A percentile compares a stretch with the other conserved stretches of the same genome.
These are phyloP conservation scores for Saxophila tyrrhenica DNA, from an alignment of 495 filamentous ascomycete species.

Conservation along the genomic window DNA sequence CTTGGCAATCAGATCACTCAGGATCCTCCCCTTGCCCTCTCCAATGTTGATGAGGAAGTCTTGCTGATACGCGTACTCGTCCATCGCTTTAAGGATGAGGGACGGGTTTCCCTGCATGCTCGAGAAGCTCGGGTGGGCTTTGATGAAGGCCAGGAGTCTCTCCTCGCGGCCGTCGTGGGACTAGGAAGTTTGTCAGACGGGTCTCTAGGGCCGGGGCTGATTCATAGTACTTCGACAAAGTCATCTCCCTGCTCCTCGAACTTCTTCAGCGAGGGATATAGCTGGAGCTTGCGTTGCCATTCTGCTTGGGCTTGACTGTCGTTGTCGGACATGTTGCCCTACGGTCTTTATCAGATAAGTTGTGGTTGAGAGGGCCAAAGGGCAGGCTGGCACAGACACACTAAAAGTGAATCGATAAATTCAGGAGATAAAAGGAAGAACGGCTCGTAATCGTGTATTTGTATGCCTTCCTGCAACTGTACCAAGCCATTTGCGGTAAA, in stretches of 20 bases:
- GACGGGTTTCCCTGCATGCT: constrained; percentile 2
- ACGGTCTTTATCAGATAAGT: no score
- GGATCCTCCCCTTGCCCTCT: background rate
- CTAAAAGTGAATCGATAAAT: no score
- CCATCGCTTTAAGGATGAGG: constrained; percentile 1
- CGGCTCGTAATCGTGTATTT: no score
- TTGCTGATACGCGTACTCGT: constrained; percentile 4
- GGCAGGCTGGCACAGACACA: no score
- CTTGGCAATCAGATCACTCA: background rate
- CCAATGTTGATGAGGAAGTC: constrained; percentile 10
- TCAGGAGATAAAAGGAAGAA: no score
- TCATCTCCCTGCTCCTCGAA: background rate
- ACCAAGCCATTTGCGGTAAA: background rate
- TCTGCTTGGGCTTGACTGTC: background rate
- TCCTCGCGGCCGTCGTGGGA: constrained; percentile 5
- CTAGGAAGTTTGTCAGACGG: background rate
- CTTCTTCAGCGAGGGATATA: constrained; percentile 9
- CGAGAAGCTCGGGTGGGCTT: background rate
- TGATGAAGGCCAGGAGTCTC: background rate
- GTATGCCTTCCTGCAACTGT: background rate
- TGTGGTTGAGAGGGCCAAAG: no score
- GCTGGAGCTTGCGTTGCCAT: background rate
- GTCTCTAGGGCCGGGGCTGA: background rate
- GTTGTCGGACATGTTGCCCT: background rate
- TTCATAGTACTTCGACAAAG: background rate